Evolutionary conservation across 2,329 filamentous ascomycete species (phyloP).

Genomic region (Venturia carpophila): DNA sequence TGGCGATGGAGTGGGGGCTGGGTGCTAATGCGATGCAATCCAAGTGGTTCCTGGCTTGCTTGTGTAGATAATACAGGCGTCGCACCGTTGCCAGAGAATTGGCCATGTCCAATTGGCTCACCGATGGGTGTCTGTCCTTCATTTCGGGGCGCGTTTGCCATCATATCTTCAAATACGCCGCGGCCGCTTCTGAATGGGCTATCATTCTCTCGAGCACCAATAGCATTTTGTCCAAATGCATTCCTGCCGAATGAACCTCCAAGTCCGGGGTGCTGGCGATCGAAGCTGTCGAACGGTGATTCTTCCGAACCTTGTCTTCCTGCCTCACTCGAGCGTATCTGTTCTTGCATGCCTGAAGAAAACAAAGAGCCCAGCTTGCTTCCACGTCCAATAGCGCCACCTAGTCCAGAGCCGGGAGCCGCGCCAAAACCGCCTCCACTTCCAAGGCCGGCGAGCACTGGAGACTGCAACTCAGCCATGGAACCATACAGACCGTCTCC

Average conservation of each 20-base stretch:
- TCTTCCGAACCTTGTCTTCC: constrained; percentile 51
- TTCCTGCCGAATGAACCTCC: constrained; percentile 57
- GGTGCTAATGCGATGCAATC: constrained; percentile 21
- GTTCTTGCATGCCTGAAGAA: constrained; percentile 79
- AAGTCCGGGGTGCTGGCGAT: constrained; percentile 42
- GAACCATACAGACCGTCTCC: constrained; percentile 62
- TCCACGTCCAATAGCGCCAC: constrained; percentile 59
- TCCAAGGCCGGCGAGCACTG: constrained; percentile 58
- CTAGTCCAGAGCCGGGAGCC: constrained; percentile 44
- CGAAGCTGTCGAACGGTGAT: constrained; percentile 29
- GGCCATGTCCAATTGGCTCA: constrained; percentile 11
- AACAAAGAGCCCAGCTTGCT: constrained; percentile 86
- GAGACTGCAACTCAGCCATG: constrained; percentile 70
- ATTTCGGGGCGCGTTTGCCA: constrained; percentile 22
- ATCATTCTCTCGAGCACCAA: constrained; percentile 32
- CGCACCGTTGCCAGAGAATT: constrained; percentile 4
- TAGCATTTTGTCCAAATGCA: constrained; percentile 40
- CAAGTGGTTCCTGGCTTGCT: constrained; percentile 14
- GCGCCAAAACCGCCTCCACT: constrained; percentile 56
- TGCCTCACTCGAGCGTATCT: constrained; percentile 59
- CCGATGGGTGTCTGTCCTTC: constrained; percentile 11
- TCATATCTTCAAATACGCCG: constrained; percentile 33
- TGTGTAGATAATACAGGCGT: constrained; percentile 8
- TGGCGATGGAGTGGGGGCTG: constrained; percentile 29
- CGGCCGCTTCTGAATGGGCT: constrained; percentile 34